phyloP scores from a whole-genome alignment of 2,329 filamentous ascomycete species.

The Aureobasidium sp. region DNA sequence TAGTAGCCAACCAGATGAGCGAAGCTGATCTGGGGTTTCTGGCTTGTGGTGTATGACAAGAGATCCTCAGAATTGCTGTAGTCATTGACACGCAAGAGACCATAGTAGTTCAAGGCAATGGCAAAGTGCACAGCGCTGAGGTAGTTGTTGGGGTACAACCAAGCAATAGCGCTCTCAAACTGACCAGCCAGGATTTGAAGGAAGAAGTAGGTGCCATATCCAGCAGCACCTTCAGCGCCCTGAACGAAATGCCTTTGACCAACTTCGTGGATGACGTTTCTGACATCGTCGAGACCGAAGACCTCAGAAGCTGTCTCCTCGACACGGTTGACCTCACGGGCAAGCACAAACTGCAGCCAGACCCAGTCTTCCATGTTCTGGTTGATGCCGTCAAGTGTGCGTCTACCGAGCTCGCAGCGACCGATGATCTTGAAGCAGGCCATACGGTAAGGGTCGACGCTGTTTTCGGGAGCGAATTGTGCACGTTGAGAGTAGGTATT shows the following conservation, averaged over 20 bases:
- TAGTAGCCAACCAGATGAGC: conserved; percentile 90
- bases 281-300: conserved; percentile 60
- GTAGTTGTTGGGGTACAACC: conserved; percentile 85
- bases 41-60: conserved; percentile 56
- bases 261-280: conserved; percentile 76
- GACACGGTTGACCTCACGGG: conserved; percentile 51
- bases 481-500: conserved; percentile 82
- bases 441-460: conserved; percentile 89
- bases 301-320: conserved; percentile 56
- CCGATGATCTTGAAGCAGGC: conserved; percentile 98
- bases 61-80: conserved; percentile 64
- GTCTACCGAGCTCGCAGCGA: conserved; percentile 53
- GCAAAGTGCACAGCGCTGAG: conserved; percentile 93
- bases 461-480: conserved; percentile 75
- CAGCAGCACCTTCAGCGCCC: conserved; percentile 66
- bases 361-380: conserved; percentile 59
- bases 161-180: conserved; percentile 89
- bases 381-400: conserved; percentile 49
- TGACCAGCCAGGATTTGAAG: conserved; percentile 83
- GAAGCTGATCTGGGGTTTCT: conserved; percentile 81
- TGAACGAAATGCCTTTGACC: conserved; percentile 86
- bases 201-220: conserved; percentile 87
- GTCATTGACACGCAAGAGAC: conserved; percentile 78
- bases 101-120: conserved; percentile 81
- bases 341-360: conserved; percentile 57